Evolutionary conservation across 768 basidiomycete species (phyloP), one percentile per base, ranked within the genome.

Genomic region (Macrolepiota fuliginosa): DNA sequence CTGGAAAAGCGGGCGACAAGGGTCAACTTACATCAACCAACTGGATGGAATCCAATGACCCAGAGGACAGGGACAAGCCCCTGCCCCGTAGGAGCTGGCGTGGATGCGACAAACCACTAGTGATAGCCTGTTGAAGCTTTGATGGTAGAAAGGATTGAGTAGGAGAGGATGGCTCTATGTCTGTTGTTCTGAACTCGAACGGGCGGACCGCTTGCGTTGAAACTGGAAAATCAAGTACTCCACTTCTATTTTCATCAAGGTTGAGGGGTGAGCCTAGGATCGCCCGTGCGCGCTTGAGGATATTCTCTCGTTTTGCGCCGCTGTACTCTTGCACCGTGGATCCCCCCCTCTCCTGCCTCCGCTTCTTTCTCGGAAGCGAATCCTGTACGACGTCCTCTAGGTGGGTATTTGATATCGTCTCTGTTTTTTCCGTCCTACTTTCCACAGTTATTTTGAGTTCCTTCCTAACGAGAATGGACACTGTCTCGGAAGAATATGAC

Each of bases 361-460:
- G 66, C 65, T 76, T 81, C 68, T 80, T 85, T 67, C 76, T 82
- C 1, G 81, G 74, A n/a, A 71, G 72, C 3, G 71, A 76, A n/a
- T 77, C 74, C 32, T 77, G 72, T 10, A 87, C 69, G n/a, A 85
- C 71, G 3, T 82, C 79, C 63, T 86, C 83, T 56, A 90, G 74
- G 36, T 85, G 76, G 0, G 89, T 79, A 7, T 74, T 73, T 19
- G 72, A 65, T 12, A 62, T 62, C 9, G 66, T 52, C 15, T 63
- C 58, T n/a, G 58, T 65, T 37, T 61, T 62, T 13, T 61, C 53
- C 15, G 50, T 25, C 56, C 17, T 45, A 19, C 58, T 35, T 66
- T 71, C 64, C 12, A n/a, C 52, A 42, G 51, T 60, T 17, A 68
- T 69, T 37, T 71, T 70, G 10, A 85, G 63, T 66, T 86, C 85